Percentiles rank a stretch among this genome's conserved stretches.
Conservation (phyloP, 1,139 yeast species). For the Nakaseomyces nivariensis region DNA sequence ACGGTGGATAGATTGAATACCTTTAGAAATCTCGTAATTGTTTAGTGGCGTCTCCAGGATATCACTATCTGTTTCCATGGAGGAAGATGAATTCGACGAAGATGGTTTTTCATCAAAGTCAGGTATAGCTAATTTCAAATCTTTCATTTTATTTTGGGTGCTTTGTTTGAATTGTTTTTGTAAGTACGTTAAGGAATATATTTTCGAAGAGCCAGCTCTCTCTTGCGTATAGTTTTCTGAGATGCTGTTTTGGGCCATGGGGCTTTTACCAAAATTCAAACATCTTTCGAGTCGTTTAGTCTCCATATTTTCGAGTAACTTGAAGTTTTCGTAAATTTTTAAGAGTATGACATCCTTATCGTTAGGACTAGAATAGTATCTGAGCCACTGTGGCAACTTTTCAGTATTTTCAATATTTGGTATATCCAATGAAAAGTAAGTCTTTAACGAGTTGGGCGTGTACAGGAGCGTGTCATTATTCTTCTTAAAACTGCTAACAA, state of each 20-base stretch:
- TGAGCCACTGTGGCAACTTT: conserved; percentile 42
- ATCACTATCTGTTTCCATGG: conserved; percentile 14
- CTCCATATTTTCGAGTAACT: conserved; percentile 43
- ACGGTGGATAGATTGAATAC: conserved; percentile 60
- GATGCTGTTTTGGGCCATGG: neutral
- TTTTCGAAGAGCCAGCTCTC: conserved; percentile 12
- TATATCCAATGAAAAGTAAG: conserved; percentile 21
- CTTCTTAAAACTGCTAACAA: conserved; percentile 25
- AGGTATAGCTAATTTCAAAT: neutral
- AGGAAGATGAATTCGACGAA: conserved; percentile 9
- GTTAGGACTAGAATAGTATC: conserved; percentile 29
- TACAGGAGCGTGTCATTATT: conserved; percentile 33
- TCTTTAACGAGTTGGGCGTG: conserved; percentile 29
- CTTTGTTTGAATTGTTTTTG: conserved; percentile 18
- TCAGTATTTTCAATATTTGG: conserved; percentile 18
- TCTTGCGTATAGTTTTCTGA: conserved; percentile 1
- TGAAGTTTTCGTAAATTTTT: conserved; percentile 39
- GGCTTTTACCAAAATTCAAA: conserved; percentile 10
- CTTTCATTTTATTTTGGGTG: conserved; percentile 1
- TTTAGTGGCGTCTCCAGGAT: conserved; percentile 25
- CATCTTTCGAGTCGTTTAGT: conserved; percentile 36
- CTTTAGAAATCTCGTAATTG: conserved; percentile 46
- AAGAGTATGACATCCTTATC: conserved; percentile 32
- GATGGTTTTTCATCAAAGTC: conserved; percentile 7
- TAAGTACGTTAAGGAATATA: conserved; percentile 22